Base-by-base conservation (phyloP, 169 alveolate species). In the Cryptosporidium xiaoi region DNA sequence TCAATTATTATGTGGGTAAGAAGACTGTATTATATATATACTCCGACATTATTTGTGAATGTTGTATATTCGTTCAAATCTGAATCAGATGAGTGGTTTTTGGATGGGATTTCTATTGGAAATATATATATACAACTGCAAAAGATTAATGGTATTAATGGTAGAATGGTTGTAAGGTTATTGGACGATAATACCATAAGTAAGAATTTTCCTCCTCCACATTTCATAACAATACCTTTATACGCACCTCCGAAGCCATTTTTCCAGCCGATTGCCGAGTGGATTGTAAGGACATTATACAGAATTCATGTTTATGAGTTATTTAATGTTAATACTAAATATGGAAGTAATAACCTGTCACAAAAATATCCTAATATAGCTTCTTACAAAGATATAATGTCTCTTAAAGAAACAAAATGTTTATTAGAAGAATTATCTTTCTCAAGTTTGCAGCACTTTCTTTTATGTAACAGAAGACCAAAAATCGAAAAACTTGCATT, bases 181-280 rank as follows among this genome's bases (percentile, higher is more conserved):
- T 36, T 77, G 53, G 87, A 77, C 5, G 64, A 77, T 33, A 6
- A 15, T 24, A 68, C 87, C 0, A 77, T 77, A 36, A 44, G 36
- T 46, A 77, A 29, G n/a, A 24, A 18, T 20, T 77, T 77, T 18
- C 77, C 87, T 40, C 87, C 87, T 24, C 87, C 87, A 15, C 56
- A 12, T 46, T 58, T 40, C 34, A 56, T 77, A 12, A 48, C 64
- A 56, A 2, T 62, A 13, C 87, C 87, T 13, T 10, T 77, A 12
- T 77, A 77, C 44, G 64, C 55, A 12, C 87, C 87, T 16, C 87
- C 87, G 4, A 77, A 77, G 27, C 87, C 87, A 33, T 77, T 60
- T 62, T 77, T 77, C n/a, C 87, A 77, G 31, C 87, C 87, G 20
- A 77, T 77, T 58, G 87, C 87, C 13, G 87, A 77, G 27, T 77